Evolutionary conservation across 164 flowering plant species (phyloP).

Genomic region (Paratinospora sagittata): DNA sequence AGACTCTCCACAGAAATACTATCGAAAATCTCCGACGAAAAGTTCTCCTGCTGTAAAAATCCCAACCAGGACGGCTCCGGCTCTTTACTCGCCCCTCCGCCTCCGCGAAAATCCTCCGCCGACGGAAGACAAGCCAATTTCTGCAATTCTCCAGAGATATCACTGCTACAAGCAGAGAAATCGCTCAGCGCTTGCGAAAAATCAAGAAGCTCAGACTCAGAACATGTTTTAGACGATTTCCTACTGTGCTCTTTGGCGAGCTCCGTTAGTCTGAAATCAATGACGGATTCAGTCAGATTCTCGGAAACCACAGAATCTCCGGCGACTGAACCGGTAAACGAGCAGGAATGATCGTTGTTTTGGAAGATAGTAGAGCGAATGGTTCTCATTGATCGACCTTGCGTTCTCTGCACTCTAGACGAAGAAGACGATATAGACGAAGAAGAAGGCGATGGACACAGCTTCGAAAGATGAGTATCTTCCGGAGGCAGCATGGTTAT

Average conservation of each 20-base stretch:
- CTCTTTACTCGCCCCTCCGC: slow-evolving; percentile 11
- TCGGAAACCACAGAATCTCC: slow-evolving; percentile 39
- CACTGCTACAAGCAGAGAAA: slow-evolving; percentile 77
- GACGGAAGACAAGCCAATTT: slow-evolving; percentile 62
- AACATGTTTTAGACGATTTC: slow-evolving; percentile 6
- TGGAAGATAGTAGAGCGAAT: slow-evolving; percentile 59
- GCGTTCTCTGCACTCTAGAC: slow-evolving; percentile 16
- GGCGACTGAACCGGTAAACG: slow-evolving; percentile 16
- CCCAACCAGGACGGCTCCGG: slow-evolving; percentile 44
- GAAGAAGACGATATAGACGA: slow-evolving; percentile 11
- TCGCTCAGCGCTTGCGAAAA: slow-evolving; percentile 80
- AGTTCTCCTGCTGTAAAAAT: slow-evolving; percentile 49
- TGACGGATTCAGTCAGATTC: slow-evolving; percentile 62
- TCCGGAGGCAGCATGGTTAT: slow-evolving; percentile 5
- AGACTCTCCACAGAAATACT: slow-evolving; percentile 73
- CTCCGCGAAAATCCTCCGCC: slow-evolving; percentile 12
- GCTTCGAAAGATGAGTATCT: not conserved
- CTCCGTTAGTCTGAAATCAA: slow-evolving; percentile 72
- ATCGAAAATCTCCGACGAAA: slow-evolving; percentile 70
- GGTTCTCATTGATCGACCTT: slow-evolving; percentile 85
- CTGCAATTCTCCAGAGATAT: slow-evolving; percentile 89
- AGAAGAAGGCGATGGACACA: not conserved
- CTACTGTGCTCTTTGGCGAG: slow-evolving; percentile 32
- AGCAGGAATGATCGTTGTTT: slow-evolving; percentile 22
- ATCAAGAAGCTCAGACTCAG: slow-evolving; percentile 39